Base-by-base conservation (phyloP, 176 grass and related monocot species). In the Rhynchospora pubera region DNA sequence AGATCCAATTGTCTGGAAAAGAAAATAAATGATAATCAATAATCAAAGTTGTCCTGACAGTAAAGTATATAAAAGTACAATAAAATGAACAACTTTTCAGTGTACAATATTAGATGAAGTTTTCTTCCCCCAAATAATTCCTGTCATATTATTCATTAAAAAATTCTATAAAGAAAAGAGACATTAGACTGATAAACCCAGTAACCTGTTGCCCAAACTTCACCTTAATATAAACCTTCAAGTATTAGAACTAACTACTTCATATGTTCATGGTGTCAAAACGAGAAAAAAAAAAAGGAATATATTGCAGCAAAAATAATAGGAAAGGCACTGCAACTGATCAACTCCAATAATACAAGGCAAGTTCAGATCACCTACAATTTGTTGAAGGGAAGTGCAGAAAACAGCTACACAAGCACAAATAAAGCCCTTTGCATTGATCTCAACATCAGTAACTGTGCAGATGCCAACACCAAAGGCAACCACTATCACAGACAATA, bases 1-100 rank as follows among this genome's bases (percentile, higher is more conserved):
- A 61, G 92, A 93, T 50, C 89, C 92, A 80, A 95, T 95, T 24
- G 96, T 93, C 96, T 99, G 82, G 81, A 85, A 89, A 22, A 64
- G 43, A 23, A 51, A 64, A 44, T 46, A 15, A 26, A 81, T 81
- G 12, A 63, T 50, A 62, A 50, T 47, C 28, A 81, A 7, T 26
- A 55, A 10, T 30, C 19, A 53, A 21, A 75, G n/a, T 75, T 21
- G 24, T 26, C 28, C 46, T 52, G 15, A 23, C 47, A 75, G 21
- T 7, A 22, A 61, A 53, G 47, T 28, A 75, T 75, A 10, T 10
- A 75, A 30, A 53, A 53, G 52, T 16, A 6, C 47, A n/a, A n/a
- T n/a, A n/a, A n/a, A n/a, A n/a, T n/a, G n/a, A n/a, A n/a, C n/a
- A n/a, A n/a, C n/a, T n/a, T n/a, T n/a, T n/a, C n/a, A n/a, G n/a